Base-by-base conservation (phyloP, 1,139 yeast genomes). In the Saccharomyces pastorianus region DNA sequence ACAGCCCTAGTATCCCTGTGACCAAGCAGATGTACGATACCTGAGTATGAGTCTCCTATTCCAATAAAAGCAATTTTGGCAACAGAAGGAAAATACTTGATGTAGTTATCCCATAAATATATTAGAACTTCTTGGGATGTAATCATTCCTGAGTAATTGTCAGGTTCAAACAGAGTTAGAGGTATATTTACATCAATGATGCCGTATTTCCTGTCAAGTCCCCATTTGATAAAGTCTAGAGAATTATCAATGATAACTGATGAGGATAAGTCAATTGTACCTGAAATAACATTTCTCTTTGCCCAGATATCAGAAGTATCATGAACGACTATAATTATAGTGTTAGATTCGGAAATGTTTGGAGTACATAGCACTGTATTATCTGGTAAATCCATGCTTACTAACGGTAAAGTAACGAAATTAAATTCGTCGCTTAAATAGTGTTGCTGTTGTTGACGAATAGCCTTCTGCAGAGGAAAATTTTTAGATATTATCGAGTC, bases 271-370 rank as follows among this genome's bases (percentile, higher is more conserved):
- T 87, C 90, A 48, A 91, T 81, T 48, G 80, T 77, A 8, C 98
- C 98, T 27, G 86, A 80, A 6, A 85, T 72, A 0, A 96, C 90
- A 66, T 90, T 90, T 31, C 85, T 74, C 59, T 85, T 82, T 1
- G 96, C 96, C 96, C 96, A 90, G 6, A 93, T 78, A 58, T 90
- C 95, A 2, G 97, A 91, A 2, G 98, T 90, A 64, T 91, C 98
- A 69, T 91, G 98, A 13, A 91, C 82, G 7, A 88, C 71, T 14
- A 93, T 75, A 14, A 90, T 74, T 7, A 91, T 71, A 6, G 86
- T 81, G 23, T 81, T 78, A 49, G 83, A 75, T 11, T 81, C 77
- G 67, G 84, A 84, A 26, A 91, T 79, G 58, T 83, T 81, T 5
- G 90, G 86, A 17, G 96, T 82, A 31, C 95, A 88, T 52, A 91